phyloP scores from a whole-genome alignment of 2,329 filamentous ascomycete genomes.

The Botryotinia calthae region DNA sequence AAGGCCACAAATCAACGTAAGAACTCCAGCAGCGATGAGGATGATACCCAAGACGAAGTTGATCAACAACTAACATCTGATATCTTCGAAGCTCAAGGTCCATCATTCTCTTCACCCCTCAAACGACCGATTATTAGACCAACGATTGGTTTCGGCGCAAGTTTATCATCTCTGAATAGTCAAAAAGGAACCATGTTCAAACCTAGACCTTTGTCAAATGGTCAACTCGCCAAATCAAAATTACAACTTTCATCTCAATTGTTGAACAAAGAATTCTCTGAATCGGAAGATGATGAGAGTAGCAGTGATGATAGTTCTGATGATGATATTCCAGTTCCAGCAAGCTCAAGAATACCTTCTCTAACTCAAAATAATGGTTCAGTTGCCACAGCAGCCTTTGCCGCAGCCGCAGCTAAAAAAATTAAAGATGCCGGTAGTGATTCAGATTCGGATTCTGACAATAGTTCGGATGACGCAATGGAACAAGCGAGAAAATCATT shows the following conservation, averaged over 20 bases:
- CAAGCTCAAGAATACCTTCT: not conserved
- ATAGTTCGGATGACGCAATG: not conserved
- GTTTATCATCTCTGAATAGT: constrained; percentile 26
- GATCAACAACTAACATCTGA: constrained; percentile 36
- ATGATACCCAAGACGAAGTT: constrained; percentile 34
- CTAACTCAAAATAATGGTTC: not conserved
- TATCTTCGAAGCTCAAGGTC: constrained; percentile 30
- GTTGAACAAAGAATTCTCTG: constrained; percentile 24
- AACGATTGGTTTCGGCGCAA: constrained; percentile 30
- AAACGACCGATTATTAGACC: constrained; percentile 27
- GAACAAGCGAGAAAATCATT: constrained; percentile 8
- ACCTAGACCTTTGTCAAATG: constrained; percentile 15
- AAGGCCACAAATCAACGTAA: constrained; percentile 26
- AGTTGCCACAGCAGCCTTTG: not conserved
- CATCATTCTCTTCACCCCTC: constrained; percentile 6
- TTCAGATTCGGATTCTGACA: constrained; percentile 20
- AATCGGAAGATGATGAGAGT: constrained; percentile 26
- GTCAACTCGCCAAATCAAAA: constrained; percentile 12
- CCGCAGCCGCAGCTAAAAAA: not conserved
- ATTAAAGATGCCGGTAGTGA: constrained; percentile 7
- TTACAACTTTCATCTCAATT: constrained; percentile 14
- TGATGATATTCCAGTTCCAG: not conserved
- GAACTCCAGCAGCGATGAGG: constrained; percentile 26
- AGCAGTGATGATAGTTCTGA: constrained; percentile 24
- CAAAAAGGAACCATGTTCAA: constrained; percentile 22